phyloP scores from a whole-genome alignment of 2,329 filamentous ascomycete species.

The Elsinoe ampelina region DNA sequence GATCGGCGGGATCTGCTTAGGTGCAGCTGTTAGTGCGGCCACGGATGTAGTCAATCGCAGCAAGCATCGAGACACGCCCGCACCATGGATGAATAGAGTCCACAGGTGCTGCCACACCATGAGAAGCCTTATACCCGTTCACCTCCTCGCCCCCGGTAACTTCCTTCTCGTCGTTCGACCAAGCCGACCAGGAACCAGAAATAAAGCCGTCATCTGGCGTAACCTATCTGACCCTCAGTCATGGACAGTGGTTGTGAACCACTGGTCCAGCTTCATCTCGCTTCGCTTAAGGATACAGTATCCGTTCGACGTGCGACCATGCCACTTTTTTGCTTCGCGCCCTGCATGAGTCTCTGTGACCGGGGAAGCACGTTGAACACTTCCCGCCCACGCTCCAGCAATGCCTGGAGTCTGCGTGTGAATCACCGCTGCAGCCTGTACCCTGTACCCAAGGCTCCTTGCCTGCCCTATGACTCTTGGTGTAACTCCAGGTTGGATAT shows the following conservation, averaged over 20 bases:
- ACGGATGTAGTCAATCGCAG: slow-evolving; percentile 1
- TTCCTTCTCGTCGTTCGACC: background rate
- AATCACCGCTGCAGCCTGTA: too few relatives aligned
- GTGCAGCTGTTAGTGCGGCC: slow-evolving; percentile 1
- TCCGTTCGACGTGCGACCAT: background rate
- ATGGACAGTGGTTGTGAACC: background rate
- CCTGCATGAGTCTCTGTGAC: slow-evolving; percentile 3
- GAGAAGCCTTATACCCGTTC: background rate
- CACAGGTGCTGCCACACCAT: background rate
- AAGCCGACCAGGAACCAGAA: background rate
- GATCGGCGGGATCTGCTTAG: slow-evolving; percentile 3
- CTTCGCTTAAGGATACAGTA: slow-evolving; percentile 10
- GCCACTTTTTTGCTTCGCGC: background rate
- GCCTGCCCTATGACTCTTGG: background rate
- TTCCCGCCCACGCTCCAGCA: background rate
- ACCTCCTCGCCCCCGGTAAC: background rate
- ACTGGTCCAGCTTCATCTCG: slow-evolving; percentile 9
- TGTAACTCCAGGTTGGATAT: background rate
- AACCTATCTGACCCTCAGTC: background rate
- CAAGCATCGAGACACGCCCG: background rate
- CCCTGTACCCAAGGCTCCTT: background rate
- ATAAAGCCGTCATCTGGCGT: background rate
- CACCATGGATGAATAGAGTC: background rate
- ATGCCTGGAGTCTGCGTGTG: background rate
- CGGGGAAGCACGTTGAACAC: slow-evolving; percentile 1